A percentile compares a stretch with the other conserved stretches of the same genome.
These are phyloP conservation scores for Yamadazyma takamatsuzukensis DNA, from an alignment of 805 yeast genomes.

Conservation along the genomic window DNA sequence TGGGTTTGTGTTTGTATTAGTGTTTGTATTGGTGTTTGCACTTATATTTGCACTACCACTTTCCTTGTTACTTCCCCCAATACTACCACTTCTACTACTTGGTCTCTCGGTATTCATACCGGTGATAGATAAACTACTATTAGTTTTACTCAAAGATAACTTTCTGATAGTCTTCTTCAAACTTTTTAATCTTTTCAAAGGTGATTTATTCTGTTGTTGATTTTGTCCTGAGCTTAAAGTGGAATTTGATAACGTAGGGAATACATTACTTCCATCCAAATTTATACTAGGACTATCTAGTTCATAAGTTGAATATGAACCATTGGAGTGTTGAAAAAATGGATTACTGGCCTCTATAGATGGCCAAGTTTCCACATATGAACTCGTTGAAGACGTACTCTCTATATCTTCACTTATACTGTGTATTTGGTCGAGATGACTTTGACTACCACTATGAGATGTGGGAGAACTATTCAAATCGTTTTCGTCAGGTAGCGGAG, in stretches of 20 bases:
- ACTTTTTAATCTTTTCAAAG: slow-evolving; percentile 34
- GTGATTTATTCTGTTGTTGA: slow-evolving; percentile 16
- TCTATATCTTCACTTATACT: background rate
- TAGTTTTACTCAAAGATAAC: slow-evolving; percentile 22
- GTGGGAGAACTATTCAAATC: slow-evolving; percentile 7
- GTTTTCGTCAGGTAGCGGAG: slow-evolving; percentile 25
- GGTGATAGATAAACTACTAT: background rate
- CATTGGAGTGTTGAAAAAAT: slow-evolving; percentile 8
- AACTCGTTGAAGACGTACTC: background rate
- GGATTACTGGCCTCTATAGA: background rate
- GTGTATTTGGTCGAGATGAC: background rate
- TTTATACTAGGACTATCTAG: slow-evolving; percentile 21
- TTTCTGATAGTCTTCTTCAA: slow-evolving; percentile 37
- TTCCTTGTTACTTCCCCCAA: background rate
- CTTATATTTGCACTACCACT: no score
- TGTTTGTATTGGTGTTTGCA: no score
- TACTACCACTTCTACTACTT: background rate
- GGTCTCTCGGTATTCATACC: background rate
- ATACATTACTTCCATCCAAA: slow-evolving; percentile 16
- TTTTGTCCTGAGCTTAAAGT: slow-evolving; percentile 1
- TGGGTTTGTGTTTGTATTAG: no score
- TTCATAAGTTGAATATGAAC: slow-evolving; percentile 19
- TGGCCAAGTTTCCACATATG: background rate
- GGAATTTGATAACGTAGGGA: slow-evolving; percentile 10
- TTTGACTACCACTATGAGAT: background rate